Evolutionary conservation across 306 rosid species (phyloP).

Genomic region (Chamaecrista fasciculata): DNA sequence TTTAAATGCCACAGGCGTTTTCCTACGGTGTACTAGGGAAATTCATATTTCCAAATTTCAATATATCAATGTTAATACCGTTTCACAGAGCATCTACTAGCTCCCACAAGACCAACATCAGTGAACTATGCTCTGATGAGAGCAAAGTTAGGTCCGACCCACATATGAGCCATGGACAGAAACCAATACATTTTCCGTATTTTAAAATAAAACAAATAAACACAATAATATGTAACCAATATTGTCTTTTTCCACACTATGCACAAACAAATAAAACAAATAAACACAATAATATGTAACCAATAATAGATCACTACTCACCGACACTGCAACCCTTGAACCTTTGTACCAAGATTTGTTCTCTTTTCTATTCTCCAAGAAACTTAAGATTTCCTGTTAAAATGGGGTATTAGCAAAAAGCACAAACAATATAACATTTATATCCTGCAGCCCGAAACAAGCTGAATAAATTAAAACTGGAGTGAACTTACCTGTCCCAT

Average conservation of each 20-base stretch:
- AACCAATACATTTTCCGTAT: neutral
- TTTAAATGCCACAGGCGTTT: neutral
- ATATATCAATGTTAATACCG: neutral
- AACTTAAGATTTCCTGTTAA: constrained; percentile 81
- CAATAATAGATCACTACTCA: constrained; percentile 40
- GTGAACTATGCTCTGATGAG: neutral
- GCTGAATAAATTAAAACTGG: neutral
- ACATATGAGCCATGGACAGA: neutral
- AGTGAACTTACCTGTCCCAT: constrained; percentile 75
- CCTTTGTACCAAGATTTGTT: constrained; percentile 95
- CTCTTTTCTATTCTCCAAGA: constrained; percentile 93
- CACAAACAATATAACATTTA: neutral
- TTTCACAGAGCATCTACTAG: constrained; percentile 13
- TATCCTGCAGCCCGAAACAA: neutral
- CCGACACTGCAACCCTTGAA: constrained; percentile 78
- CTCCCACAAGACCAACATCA: neutral
- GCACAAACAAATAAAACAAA: neutral
- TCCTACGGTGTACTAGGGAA: no score
- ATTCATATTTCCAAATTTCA: neutral
- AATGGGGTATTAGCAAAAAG: neutral
- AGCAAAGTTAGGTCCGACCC: neutral
- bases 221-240: neutral
- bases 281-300: neutral
- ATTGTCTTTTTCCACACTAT: neutral
- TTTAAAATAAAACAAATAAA: constrained; percentile 11